Percentiles rank a stretch among this genome's conserved stretches.
Evolutionary conservation across 176 grass and related monocot species (phyloP).

Genomic region (Areca catechu): DNA sequence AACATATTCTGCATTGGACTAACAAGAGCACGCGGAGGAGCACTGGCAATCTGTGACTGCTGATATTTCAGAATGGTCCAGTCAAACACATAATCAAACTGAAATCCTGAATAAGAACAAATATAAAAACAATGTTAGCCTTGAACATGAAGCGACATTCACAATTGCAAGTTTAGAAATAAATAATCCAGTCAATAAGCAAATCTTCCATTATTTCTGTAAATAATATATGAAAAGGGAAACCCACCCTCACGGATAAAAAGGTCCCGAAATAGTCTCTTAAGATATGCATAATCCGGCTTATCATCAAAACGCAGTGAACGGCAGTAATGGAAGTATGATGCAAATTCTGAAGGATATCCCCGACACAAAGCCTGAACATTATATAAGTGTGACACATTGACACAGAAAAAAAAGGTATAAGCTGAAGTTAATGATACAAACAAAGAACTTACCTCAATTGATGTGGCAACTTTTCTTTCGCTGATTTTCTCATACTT

Average conservation of each 20-base stretch:
- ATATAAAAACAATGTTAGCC: neutral
- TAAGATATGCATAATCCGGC: conserved; percentile 74
- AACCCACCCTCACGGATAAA: conserved; percentile 84
- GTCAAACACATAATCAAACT: conserved; percentile 96
- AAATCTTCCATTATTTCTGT: too few relatives aligned
- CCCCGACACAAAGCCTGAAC: conserved; percentile 56
- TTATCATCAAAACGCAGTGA: conserved; percentile 73
- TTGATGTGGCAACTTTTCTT: conserved; percentile 76
- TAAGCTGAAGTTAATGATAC: neutral
- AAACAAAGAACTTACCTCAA: conserved; percentile 41
- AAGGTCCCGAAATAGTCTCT: conserved; percentile 76
- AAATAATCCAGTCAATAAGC: too few relatives aligned
- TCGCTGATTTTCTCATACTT: conserved; percentile 93
- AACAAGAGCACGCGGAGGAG: conserved; percentile 55
- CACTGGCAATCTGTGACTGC: conserved; percentile 64
- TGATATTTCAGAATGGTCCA: conserved; percentile 98
- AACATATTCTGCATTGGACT: conserved; percentile 16
- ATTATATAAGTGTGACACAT: too few relatives aligned
- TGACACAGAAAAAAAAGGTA: conserved; percentile 1
- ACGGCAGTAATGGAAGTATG: conserved; percentile 83
- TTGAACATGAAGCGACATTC: neutral
- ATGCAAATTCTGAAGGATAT: conserved; percentile 66
- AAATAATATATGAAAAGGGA: conserved; percentile 6
- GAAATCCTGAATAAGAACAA: conserved; percentile 58
- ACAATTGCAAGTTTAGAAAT: too few relatives aligned